A percentile compares a stretch with the other conserved stretches of the same genome.
Evolutionary conservation across 73 alveolate species (phyloP).

Genomic region (Blepharisma japonicum): DNA sequence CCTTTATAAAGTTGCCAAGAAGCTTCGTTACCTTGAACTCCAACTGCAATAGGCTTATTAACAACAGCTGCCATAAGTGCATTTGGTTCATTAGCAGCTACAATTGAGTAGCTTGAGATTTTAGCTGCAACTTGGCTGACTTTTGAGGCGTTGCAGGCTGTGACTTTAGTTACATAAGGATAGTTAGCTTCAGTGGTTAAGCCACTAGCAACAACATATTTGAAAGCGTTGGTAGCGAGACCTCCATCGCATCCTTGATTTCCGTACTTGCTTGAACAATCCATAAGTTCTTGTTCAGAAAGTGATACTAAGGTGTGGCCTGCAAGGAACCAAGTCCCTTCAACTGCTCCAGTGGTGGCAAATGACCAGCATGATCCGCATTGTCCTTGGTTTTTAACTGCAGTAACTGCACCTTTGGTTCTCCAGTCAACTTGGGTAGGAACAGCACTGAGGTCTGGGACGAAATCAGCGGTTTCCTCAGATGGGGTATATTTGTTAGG

Average conservation of each 20-base stretch:
- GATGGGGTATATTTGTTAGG: not conserved
- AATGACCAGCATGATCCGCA: constrained; percentile 87
- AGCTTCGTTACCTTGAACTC: constrained; percentile 20
- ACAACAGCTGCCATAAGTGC: not conserved
- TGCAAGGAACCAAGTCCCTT: constrained; percentile 46
- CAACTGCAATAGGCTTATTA: not conserved
- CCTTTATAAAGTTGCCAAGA: constrained; percentile 45
- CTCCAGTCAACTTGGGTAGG: constrained; percentile 66
- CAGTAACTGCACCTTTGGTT: constrained; percentile 51
- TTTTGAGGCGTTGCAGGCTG: constrained; percentile 41
- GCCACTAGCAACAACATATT: constrained; percentile 43
- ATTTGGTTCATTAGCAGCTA: not conserved
- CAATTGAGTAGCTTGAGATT: not conserved
- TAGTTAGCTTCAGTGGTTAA: constrained; percentile 64
- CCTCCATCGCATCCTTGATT: constrained; percentile 83
- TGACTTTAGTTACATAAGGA: constrained; percentile 64
- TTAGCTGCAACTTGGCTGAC: constrained; percentile 35
- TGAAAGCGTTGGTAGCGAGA: constrained; percentile 56
- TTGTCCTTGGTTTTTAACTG: constrained; percentile 65
- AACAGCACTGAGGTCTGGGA: not conserved
- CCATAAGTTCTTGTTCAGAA: constrained; percentile 58
- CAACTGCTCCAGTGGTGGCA: constrained; percentile 56
- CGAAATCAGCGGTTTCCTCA: not conserved
- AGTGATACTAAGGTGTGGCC: constrained; percentile 32
- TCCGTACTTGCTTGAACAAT: constrained; percentile 62